Evolutionary conservation across 306 rosid genomes (phyloP).

Genomic region (Fragaria vesca): DNA sequence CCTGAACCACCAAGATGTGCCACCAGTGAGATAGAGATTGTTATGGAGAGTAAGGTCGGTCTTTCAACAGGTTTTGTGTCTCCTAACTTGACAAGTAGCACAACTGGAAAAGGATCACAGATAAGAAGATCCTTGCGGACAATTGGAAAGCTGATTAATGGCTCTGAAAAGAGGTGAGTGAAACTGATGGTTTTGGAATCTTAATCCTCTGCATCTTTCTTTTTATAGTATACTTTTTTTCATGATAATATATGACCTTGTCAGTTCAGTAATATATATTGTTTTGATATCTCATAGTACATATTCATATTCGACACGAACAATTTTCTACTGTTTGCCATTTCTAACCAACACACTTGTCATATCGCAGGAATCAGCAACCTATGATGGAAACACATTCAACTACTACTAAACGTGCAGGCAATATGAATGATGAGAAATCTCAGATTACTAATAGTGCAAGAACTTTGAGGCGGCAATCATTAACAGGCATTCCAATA

Average conservation of each 20-base stretch:
- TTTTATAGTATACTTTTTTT: not conserved
- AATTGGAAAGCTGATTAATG: constrained; percentile 85
- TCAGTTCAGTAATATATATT: not conserved
- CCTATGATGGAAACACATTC: constrained; percentile 48
- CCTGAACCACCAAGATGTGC: constrained; percentile 48
- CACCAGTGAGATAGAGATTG: constrained; percentile 36
- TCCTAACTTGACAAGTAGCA: constrained; percentile 39
- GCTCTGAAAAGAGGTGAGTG: constrained; percentile 74
- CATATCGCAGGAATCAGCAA: constrained; percentile 64
- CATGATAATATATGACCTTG: not conserved
- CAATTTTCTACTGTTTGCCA: not conserved
- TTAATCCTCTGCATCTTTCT: not conserved
- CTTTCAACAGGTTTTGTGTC: constrained; percentile 41
- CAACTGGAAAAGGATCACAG: constrained; percentile 77
- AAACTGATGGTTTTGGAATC: not conserved
- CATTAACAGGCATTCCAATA: constrained; percentile 62
- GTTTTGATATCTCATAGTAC: not conserved
- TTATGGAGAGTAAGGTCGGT: constrained; percentile 24
- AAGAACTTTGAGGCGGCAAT: constrained; percentile 66
- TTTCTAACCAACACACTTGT: not conserved
- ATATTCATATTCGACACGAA: not conserved
- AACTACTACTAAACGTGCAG: constrained; percentile 35
- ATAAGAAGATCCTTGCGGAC: constrained; percentile 81
- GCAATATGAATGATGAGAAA: constrained; percentile 30
- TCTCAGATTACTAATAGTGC: constrained; percentile 44